Evolutionary conservation across 345 rosid genomes (phyloP), one percentile per base, ranked within the genome.

Genomic region (Ricinus communis): DNA sequence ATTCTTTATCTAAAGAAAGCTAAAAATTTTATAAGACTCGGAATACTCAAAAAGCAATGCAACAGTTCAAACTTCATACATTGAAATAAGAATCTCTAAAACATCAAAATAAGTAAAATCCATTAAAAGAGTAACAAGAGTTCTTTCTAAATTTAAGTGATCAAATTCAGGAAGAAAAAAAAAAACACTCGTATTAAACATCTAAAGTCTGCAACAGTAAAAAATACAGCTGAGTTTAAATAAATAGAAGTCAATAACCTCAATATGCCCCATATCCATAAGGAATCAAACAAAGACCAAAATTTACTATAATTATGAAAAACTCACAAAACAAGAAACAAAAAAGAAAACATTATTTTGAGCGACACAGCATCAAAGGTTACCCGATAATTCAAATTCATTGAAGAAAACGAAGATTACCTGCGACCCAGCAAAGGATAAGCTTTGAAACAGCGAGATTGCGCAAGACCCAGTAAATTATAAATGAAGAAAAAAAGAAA

Each of bases 361-460:
- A n/a, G n/a, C 52, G 41, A 4, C 24, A 50, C 5, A 38, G 27
- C 59, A 11, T 47, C 25, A 71, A 25, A 71, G 38, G 13, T 8
- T 19, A 49, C 25, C 46, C 40, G 38, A 7, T 50, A 13, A 38
- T 55, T 54, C 21, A 36, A 50, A 71, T 33, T 50, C 43, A 53
- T 43, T 5, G 25, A 19, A 18, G 45, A 38, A 21, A 31, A 41
- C 0, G 47, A 46, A 63, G 50, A 9, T 63, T 72, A 72, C 75
- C 75, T 72, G 69, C 45, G 51, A 49, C 58, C 45, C 63, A 62
- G 45, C n/a, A n/a, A n/a, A 51, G 45, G 52, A 53, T 45, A 71
- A 53, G 52, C 30, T 21, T 27, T 18, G 18, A 31, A 31, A 15
- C 59, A 8, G 56, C 30, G 46, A 18, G 41, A 50, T 71, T 49